Conservation (phyloP, 2,329 filamentous ascomycete species). For the Graphiopsis chlorocephala region DNA sequence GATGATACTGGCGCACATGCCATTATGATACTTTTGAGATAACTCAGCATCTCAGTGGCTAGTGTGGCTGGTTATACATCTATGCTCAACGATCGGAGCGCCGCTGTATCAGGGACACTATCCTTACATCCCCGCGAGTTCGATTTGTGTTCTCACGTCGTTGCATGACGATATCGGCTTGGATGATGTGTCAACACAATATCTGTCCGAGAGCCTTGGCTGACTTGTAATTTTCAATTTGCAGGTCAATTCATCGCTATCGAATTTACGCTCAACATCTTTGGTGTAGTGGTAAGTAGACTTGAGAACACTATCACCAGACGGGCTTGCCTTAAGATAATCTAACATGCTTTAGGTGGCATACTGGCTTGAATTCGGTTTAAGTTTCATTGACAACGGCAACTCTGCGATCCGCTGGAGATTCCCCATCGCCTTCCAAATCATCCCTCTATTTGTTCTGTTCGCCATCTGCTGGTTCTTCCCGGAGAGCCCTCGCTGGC, state of each 20-base stretch:
- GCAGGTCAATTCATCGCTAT: conserved; percentile 52
- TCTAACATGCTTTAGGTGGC: neutral
- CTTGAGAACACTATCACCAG: neutral
- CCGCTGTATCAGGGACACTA: neutral
- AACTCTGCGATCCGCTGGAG: conserved; percentile 54
- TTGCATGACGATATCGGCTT: neutral
- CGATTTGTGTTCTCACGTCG: neutral
- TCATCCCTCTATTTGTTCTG: conserved; percentile 58
- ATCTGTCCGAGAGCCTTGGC: neutral
- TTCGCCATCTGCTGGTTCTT: conserved; percentile 60
- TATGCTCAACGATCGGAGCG: neutral
- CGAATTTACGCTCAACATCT: conserved; percentile 72
- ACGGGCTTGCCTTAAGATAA: neutral
- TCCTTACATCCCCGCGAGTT: neutral
- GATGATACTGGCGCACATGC: neutral
- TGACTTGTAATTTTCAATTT: neutral
- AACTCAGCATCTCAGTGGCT: neutral
- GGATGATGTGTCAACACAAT: neutral
- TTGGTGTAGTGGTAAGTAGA: conserved; percentile 51
- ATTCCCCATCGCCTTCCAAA: conserved; percentile 68
- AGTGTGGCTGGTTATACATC: neutral
- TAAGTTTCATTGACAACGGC: conserved; percentile 13
- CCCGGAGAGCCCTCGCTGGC: conserved; percentile 65
- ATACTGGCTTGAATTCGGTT: conserved; percentile 16
- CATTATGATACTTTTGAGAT: neutral